Evolutionary conservation across 208 protist species (phyloP), one percentile per base, ranked within the genome.

Genomic region (Trypanosoma boissoni): DNA sequence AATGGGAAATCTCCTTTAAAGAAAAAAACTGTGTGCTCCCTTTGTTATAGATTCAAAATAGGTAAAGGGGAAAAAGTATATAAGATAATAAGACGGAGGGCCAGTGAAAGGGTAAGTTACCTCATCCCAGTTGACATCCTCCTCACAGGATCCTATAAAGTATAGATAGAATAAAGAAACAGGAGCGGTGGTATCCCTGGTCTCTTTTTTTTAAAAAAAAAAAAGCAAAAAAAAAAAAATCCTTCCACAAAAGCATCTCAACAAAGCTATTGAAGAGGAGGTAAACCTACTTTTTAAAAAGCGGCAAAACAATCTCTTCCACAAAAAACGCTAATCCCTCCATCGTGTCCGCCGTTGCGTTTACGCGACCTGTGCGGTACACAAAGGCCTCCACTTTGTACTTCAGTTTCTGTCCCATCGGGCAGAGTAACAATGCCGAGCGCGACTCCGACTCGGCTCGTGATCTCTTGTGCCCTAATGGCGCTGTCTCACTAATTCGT

Each of bases 281-380:
- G 34, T 6, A 16, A 39, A 39, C 6, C 34, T 39, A 39, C 12
- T 39, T 39, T 6, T 44, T 44, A 28, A 69, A 16, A 7, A 70
- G 32, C 26, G 64, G 64, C 9, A 70, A 26, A 5, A 64, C 27
- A 16, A 70, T 14, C 26, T 69, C 46, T 34, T 70, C 64, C 14
- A 64, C 55, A 46, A 70, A 20, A 57, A 58, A 70, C 0, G 56
- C 43, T 27, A 70, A 52, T 18, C 23, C 55, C 9, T 63, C 64
- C 34, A 58, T 16, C 6, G 54, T 53, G 24, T 64, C 64, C 9
- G 64, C 21, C 3, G 56, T 64, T n/a, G 36, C 49, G 31, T 42
- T 51, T 8, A 58, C 54, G 27, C 50, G 46, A 7, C 64, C 64
- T 29, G 46, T 44, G 28, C 21, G 46, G 23, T 53, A 64, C 14